Evolutionary conservation across 163 green algal species (phyloP).

Genomic region (Picocystis sp.): DNA sequence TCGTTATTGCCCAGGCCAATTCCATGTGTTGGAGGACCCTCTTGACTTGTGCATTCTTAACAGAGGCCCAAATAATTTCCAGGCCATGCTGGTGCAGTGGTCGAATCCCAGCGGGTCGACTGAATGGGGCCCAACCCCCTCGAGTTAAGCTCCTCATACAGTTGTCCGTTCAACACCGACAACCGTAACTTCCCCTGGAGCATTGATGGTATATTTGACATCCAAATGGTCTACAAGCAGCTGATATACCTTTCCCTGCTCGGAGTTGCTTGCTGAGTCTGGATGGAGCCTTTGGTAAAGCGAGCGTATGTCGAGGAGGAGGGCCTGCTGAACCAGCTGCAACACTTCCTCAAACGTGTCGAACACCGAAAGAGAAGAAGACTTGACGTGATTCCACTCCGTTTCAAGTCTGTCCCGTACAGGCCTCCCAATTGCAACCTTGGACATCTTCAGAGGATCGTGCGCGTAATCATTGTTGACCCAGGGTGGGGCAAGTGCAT

Average conservation of each 20-base stretch:
- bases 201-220: conserved; percentile 25
- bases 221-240: conserved; percentile 39
- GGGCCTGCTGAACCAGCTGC: conserved; percentile 27
- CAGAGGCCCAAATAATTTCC: too few species aligned
- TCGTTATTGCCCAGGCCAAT: too few species aligned
- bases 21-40: too few species aligned
- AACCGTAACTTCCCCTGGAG: background rate
- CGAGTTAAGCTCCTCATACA: background rate
- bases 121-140: too few species aligned
- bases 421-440: background rate
- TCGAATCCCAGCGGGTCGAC: too few species aligned
- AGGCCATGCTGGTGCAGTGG: too few species aligned
- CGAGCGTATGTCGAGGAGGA: conserved; percentile 53
- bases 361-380: conserved; percentile 4
- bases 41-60: too few species aligned
- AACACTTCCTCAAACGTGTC: conserved; percentile 12
- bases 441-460: conserved; percentile 16
- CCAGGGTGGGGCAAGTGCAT: conserved; percentile 38
- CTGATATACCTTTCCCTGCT: conserved; percentile 20
- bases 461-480: conserved; percentile 14
- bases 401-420: background rate
- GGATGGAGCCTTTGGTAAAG: conserved; percentile 39
- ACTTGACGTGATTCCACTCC: background rate
- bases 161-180: background rate
- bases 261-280: conserved; percentile 6